Base-by-base conservation (phyloP, 305 asterid genomes). In the Andrographis paniculata region DNA sequence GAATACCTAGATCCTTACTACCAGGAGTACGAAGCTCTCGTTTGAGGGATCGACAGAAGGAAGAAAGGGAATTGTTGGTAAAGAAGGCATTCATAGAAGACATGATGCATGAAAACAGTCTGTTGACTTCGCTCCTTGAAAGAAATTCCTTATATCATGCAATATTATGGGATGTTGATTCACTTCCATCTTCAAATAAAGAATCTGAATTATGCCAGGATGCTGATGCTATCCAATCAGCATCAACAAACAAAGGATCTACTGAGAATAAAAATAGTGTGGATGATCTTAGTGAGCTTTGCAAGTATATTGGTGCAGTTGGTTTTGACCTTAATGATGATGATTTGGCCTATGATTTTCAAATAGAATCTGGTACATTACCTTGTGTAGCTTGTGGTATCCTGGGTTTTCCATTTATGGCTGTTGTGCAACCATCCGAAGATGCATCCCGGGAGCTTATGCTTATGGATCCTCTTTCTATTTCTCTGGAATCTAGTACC, bases 371-470 rank as follows among this genome's bases (percentile, higher is more conserved):
- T 45, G 99, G 99, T 55, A 63, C 89, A 44, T 77, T 91, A 64
- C 89, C 96, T 52, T 91, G 99, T 69, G 78, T 86, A 23, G 93
- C 94, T 54, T 91, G 99, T 75, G 99, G 99, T 16, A 75, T 91
- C 63, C 99, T 91, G 55, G 99, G 99, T 48, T 91, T 82, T 71
- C 99, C 98, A 45, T 91, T 82, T 64, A 91, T 91, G 99, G 79
- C 95, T 45, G 67, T 86, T 46, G 63, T 86, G 56, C 96, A 91
- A 63, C 99, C 99, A 63, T 72, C 85, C 48, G 73, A 69, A 54
- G 65, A 57, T 52, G 74, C 95, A 41, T 74, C 70, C 10, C 33
- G 44, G 51, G 56, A 64, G 55, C 68, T 78, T 55, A 45, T 61
- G 58, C 63, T 50, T 46, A 70, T 53, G 53, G 70, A 60, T 47